Evolutionary conservation across 805 yeast genomes (phyloP), one percentile per base, ranked within the genome.

Genomic region (Zygoascus flipseniorum): DNA sequence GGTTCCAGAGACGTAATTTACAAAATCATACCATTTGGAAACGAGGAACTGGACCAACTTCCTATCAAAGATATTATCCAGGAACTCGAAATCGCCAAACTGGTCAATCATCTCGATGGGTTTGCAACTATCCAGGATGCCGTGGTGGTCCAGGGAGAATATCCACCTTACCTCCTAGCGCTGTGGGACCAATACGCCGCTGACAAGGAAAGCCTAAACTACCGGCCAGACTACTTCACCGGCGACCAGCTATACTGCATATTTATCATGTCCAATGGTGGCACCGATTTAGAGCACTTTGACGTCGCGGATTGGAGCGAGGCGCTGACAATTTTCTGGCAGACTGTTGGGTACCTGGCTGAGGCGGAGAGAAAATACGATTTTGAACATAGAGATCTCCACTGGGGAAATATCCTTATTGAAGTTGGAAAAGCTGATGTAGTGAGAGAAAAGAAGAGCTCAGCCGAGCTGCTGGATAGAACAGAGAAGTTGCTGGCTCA

Each of bases 301-400:
- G 61, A 62, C 45, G 54, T 81, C 14, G 58, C 60, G 26, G 65
- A 69, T 42, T 69, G 70, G 69, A 55, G 52, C 11, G 75, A 69
- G 48, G 72, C 73, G 11, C 63, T 70, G 62, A 52, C 56, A 9
- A 74, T 85, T 1, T 82, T 85, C 59, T 77, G 82, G 79, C 74
- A 74, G 56, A 68, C 81, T 26, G 80, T 73, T 1, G 65, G 69
- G n/a, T 65, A 73, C 4, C 65, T 85, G 26, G 74, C 77, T 26
- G 67, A 66, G 9, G 83, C 80, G 1, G 89, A 85, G 64, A 65
- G 69, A 14, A 62, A 68, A 39, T 69, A 70, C 55, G 72, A 76
- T 56, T 84, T 84, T 66, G 90, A 85, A 66, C 92, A 85, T 61
- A 72, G 92, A 47, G 87, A 85, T 64, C 66, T 85, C 54, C 85